Conservation (phyloP, 1,284 basidiomycete species). For the Ganoderma multipileum region DNA sequence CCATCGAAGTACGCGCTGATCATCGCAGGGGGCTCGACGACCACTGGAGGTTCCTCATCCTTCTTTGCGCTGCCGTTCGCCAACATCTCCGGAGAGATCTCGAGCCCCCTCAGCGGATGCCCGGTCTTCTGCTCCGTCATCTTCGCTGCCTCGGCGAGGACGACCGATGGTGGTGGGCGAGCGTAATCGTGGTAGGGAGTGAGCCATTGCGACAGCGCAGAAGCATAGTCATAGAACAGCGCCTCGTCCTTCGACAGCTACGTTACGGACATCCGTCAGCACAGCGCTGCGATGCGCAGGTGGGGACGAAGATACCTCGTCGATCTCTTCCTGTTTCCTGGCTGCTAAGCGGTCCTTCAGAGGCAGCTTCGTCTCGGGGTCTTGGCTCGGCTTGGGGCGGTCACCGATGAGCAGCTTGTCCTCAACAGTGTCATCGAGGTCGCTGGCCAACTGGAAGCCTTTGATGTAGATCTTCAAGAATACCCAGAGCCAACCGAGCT, state of each 20-base stretch:
- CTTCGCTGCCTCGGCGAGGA: slow-evolving; percentile 76
- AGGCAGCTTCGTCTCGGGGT: slow-evolving; percentile 56
- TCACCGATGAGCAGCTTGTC: slow-evolving; percentile 81
- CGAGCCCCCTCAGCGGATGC: slow-evolving; percentile 67
- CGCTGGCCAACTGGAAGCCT: slow-evolving; percentile 76
- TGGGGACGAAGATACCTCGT: slow-evolving; percentile 51
- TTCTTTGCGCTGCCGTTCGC: slow-evolving; percentile 65
- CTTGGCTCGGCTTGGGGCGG: slow-evolving; percentile 68
- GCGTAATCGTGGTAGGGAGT: slow-evolving; percentile 75
- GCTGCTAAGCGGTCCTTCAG: slow-evolving; percentile 62
- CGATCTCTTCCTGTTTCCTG: slow-evolving; percentile 57
- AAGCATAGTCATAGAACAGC: slow-evolving; percentile 62
- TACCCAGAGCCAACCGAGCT: slow-evolving; percentile 74
- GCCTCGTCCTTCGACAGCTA: slow-evolving; percentile 73
- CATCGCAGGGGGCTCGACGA: slow-evolving; percentile 63
- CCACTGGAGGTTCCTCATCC: slow-evolving; percentile 68
- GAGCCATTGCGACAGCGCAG: slow-evolving; percentile 72
- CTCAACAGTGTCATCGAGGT: slow-evolving; percentile 77
- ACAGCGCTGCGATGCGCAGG: not conserved
- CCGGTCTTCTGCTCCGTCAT: slow-evolving; percentile 74
- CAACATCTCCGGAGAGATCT: slow-evolving; percentile 48
- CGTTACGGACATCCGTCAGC: not conserved
- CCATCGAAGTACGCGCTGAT: slow-evolving; percentile 69
- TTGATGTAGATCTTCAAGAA: slow-evolving; percentile 81
- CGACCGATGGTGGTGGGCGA: slow-evolving; percentile 70